phyloP scores from a whole-genome alignment of 2,329 filamentous ascomycete species.

The Alternaria solani region DNA sequence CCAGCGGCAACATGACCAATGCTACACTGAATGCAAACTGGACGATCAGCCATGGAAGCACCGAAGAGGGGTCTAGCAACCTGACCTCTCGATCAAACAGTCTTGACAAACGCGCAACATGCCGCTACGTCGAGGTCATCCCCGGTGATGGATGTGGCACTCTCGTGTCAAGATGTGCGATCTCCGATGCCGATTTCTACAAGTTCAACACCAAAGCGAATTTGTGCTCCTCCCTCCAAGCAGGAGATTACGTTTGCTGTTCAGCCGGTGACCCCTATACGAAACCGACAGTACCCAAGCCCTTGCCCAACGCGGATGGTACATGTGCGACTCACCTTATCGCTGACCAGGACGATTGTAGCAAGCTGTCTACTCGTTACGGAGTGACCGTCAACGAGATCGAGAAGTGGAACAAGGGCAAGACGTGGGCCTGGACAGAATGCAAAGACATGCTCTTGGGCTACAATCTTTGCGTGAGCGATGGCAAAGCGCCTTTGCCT shows the following conservation, averaged over 20 bases:
- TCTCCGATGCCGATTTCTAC: neutral
- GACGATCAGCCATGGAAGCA: too few relatives aligned
- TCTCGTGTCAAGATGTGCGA: neutral
- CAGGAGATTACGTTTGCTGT: neutral
- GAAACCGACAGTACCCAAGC: neutral
- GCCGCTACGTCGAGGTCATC: neutral
- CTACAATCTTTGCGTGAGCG: slow-evolving; percentile 52
- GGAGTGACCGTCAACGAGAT: neutral
- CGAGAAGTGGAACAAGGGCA: slow-evolving; percentile 49
- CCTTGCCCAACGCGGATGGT: neutral
- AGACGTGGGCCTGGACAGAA: slow-evolving; percentile 57
- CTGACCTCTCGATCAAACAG: neutral
- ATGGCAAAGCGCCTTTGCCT: slow-evolving; percentile 34
- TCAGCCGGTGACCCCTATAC: neutral
- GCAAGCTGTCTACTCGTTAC: neutral
- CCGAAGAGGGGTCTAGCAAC: too few relatives aligned
- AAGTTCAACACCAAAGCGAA: neutral
- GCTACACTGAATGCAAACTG: too few relatives aligned
- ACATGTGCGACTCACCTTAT: neutral
- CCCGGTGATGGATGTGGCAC: neutral
- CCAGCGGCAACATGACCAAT: too few relatives aligned
- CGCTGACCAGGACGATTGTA: neutral
- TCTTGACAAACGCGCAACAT: neutral
- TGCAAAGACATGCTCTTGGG: slow-evolving; percentile 47
- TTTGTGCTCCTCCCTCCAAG: neutral